A percentile compares a stretch with the other conserved stretches of the same genome.
Conservation (phyloP, 1,139 yeast genomes). For the Entelexis sorbosivorans region DNA sequence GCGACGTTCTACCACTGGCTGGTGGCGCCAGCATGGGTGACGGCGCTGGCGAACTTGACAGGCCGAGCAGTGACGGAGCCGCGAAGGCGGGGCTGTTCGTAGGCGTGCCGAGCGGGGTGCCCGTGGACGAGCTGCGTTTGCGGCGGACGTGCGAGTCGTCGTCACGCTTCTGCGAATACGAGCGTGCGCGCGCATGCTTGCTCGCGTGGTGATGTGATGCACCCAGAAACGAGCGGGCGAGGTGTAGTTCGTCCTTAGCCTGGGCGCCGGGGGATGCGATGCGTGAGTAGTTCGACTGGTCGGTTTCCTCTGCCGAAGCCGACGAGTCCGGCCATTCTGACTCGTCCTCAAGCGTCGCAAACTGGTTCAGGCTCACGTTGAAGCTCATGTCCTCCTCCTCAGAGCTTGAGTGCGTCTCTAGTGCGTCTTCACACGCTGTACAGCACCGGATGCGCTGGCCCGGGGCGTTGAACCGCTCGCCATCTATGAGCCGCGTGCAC, state of each 20-base stretch:
- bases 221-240: slow-evolving; percentile 18
- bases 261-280: slow-evolving; percentile 9
- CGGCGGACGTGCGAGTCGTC: slow-evolving; percentile 2
- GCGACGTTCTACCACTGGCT: background rate
- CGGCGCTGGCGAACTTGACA: background rate
- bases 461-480: slow-evolving; percentile 54
- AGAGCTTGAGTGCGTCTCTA: slow-evolving; percentile 12
- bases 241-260: slow-evolving; percentile 11
- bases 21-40: background rate
- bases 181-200: slow-evolving; percentile 5
- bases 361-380: background rate
- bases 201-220: slow-evolving; percentile 9
- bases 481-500: slow-evolving; percentile 74
- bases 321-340: slow-evolving; percentile 3
- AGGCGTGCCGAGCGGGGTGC: slow-evolving; percentile 1
- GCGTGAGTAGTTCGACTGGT: slow-evolving; percentile 11
- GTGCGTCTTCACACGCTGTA: slow-evolving; percentile 19
- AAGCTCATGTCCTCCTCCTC: slow-evolving; percentile 22
- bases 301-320: background rate
- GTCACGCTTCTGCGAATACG: slow-evolving; percentile 8
- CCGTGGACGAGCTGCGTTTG: slow-evolving; percentile 7
- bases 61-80: background rate
- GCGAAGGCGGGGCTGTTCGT: background rate
- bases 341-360: slow-evolving; percentile 9
- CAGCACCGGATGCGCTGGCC: slow-evolving; percentile 34